These are phyloP conservation scores for Pichia pseudocactophila DNA, from an alignment of 805 yeast species.

Conservation along the genomic window DNA sequence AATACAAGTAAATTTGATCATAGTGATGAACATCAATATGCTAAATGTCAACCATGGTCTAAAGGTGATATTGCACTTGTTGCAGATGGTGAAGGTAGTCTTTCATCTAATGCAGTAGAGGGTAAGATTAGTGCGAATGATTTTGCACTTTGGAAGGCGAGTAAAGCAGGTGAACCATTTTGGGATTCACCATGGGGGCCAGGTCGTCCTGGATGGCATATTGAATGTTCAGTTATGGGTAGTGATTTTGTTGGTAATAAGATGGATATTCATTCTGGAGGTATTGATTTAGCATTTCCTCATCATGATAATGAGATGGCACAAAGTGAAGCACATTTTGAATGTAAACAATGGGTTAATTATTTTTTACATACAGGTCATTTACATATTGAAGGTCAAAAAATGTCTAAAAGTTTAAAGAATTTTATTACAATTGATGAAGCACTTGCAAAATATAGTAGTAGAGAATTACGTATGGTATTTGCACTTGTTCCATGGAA, in stretches of 20 bases:
- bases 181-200: conserved; percentile 96
- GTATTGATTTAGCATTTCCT: conserved; percentile 95
- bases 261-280: conserved; percentile 95
- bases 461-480: conserved; percentile 83
- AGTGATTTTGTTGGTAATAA: conserved; percentile 71
- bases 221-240: conserved; percentile 99
- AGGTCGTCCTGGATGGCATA: conserved; percentile 99
- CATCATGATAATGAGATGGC: conserved; percentile 99
- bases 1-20: conserved; percentile 78
- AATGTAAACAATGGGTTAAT: conserved; percentile 91
- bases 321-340: conserved; percentile 88
- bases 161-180: conserved; percentile 94
- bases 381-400: conserved; percentile 95
- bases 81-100: conserved; percentile 91
- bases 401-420: conserved; percentile 92
- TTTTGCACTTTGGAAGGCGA: conserved; percentile 94
- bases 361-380: conserved; percentile 97
- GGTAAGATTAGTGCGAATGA: conserved; percentile 69
- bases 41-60: conserved; percentile 97
- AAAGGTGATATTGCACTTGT: conserved; percentile 80
- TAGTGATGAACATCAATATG: conserved; percentile 69
- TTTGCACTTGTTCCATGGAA: conserved; percentile 93
- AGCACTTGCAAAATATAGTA: conserved; percentile 60
- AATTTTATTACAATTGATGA: conserved; percentile 93
- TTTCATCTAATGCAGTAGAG: conserved; percentile 31